Conservation (phyloP, 345 rosid species). For the Leavenworthia alabamica region DNA sequence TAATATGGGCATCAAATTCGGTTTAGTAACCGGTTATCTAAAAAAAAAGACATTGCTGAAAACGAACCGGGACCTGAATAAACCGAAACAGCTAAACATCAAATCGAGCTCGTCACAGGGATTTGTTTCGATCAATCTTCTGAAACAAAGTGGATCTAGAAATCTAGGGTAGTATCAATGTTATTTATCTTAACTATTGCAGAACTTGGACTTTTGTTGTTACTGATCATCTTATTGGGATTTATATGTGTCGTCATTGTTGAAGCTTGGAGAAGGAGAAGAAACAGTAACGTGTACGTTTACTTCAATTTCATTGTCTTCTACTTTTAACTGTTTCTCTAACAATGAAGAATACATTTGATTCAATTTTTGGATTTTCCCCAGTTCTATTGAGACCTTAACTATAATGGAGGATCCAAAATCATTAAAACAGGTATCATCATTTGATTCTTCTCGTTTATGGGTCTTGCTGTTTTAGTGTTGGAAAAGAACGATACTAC, state of each 20-base stretch:
- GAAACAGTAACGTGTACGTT: conserved; percentile 49
- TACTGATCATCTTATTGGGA: conserved; percentile 26
- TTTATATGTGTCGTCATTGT: conserved; percentile 38
- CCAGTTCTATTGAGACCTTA: conserved; percentile 54
- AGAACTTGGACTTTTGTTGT: conserved; percentile 31
- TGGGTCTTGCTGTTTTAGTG: background rate
- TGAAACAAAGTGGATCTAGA: conserved; percentile 26
- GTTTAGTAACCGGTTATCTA: no score
- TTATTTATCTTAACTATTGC: conserved; percentile 36
- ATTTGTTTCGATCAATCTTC: background rate
- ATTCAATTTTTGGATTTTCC: background rate
- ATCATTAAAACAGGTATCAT: conserved; percentile 62
- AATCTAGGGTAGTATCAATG: conserved; percentile 33
- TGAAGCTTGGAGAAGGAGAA: conserved; percentile 66
- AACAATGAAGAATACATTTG: background rate
- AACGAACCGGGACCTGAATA: no score
- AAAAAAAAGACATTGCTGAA: no score
- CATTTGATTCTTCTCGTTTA: background rate
- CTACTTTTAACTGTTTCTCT: no score
- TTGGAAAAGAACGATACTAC: background rate
- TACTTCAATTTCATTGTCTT: background rate
- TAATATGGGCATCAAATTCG: no score
- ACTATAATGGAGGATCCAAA: conserved; percentile 74
- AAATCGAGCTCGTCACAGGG: conserved; percentile 26
- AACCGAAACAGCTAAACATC: no score